Conservation (phyloP, 1,139 yeast genomes). For the Zygoascus sp. region DNA sequence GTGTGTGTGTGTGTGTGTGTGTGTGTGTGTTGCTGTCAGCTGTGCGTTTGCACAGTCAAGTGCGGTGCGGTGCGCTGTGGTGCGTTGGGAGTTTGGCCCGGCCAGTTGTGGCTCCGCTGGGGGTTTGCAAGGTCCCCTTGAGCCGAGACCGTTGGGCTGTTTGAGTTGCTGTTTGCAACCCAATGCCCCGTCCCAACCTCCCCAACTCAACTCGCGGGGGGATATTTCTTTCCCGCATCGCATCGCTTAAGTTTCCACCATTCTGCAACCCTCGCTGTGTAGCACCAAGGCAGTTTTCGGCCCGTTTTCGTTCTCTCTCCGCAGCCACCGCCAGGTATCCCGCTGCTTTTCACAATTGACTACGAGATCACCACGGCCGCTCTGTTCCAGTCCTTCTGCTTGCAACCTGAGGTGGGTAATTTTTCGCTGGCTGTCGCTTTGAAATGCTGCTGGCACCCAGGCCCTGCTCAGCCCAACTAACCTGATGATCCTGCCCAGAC, state of each 20-base stretch:
- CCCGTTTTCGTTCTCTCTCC: neutral
- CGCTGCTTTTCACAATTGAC: neutral
- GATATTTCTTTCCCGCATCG: neutral
- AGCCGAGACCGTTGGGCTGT: slow-evolving; percentile 3
- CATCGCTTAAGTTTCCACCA: neutral
- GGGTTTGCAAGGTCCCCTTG: too few species aligned
- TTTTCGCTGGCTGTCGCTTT: neutral
- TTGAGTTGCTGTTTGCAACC: neutral
- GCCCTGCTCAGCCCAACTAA: neutral
- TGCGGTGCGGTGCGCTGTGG: too few species aligned
- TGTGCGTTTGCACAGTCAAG: too few species aligned
- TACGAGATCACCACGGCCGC: neutral
- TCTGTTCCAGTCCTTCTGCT: too few species aligned
- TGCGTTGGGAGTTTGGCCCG: too few species aligned
- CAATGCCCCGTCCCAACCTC: slow-evolving; percentile 4
- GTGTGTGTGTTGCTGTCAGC: too few species aligned
- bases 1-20: too few species aligned
- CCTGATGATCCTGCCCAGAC: neutral
- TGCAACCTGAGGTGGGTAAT: too few species aligned
- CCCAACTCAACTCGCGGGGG: slow-evolving; percentile 3
- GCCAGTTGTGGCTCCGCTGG: too few species aligned
- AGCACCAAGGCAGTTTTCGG: slow-evolving; percentile 3
- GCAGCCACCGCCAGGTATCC: neutral
- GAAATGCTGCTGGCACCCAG: neutral
- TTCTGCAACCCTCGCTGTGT: neutral